Evolutionary conservation across 352 stramenopile genomes (phyloP).

Genomic region (Phytopythium litorale): DNA sequence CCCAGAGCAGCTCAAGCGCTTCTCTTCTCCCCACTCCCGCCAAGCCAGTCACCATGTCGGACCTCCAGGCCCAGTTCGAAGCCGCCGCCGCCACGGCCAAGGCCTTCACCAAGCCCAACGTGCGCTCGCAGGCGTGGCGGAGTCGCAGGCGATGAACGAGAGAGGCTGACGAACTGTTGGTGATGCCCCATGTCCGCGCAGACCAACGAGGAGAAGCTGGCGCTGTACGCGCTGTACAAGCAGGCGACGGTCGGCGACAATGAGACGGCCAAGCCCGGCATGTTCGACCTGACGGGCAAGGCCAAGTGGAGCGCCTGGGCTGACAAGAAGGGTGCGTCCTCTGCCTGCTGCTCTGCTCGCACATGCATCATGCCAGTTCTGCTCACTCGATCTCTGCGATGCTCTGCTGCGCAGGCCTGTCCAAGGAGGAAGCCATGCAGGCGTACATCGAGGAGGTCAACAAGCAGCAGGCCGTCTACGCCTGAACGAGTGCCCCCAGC

Average conservation of each 20-base stretch:
- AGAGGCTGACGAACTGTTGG: background rate
- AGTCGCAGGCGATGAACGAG: background rate
- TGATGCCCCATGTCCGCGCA: conserved; percentile 8
- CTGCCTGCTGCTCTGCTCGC: too few species aligned
- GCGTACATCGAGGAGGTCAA: conserved; percentile 86
- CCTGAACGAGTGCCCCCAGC: conserved; percentile 29
- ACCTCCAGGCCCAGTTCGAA: conserved; percentile 84
- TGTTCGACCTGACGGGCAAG: conserved; percentile 86
- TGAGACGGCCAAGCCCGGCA: conserved; percentile 74
- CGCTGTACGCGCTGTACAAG: conserved; percentile 90
- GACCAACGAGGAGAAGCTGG: conserved; percentile 89
- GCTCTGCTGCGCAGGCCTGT: conserved; percentile 24
- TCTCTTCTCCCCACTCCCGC: background rate
- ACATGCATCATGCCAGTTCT: too few species aligned
- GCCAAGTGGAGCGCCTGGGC: conserved; percentile 89
- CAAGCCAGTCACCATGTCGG: conserved; percentile 48
- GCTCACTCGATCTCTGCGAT: too few species aligned
- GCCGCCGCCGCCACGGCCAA: conserved; percentile 70
- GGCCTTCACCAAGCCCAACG: conserved; percentile 75
- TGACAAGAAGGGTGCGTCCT: conserved; percentile 59
- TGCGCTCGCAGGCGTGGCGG: conserved; percentile 12
- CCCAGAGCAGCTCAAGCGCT: conserved; percentile 11
- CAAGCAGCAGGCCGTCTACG: conserved; percentile 81
- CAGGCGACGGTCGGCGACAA: conserved; percentile 87
- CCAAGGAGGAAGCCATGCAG: conserved; percentile 82